Conservation (phyloP, 805 yeast species). For the Komagataella mondaviorum region DNA sequence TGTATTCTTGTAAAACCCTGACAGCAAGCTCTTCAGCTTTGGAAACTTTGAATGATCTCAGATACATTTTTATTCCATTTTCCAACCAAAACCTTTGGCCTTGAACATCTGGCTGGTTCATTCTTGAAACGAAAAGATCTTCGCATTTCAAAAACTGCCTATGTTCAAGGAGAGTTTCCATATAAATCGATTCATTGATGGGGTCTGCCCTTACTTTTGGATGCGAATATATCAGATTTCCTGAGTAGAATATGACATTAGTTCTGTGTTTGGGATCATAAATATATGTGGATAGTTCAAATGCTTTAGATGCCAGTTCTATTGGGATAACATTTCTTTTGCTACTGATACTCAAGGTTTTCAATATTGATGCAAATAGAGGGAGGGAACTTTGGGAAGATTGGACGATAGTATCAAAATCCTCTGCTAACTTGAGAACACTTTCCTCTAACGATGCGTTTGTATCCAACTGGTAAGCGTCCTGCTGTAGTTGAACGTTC, state of each 20-base stretch:
- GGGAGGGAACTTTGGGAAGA: not conserved
- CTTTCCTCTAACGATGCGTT: not conserved
- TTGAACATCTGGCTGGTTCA: constrained; percentile 18
- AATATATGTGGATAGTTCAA: constrained; percentile 25
- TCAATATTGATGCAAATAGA: not conserved
- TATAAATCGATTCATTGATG: constrained; percentile 34
- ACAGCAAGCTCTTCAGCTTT: constrained; percentile 22
- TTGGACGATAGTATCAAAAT: not conserved
- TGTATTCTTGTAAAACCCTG: constrained; percentile 14
- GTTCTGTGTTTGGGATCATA: constrained; percentile 17
- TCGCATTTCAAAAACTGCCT: constrained; percentile 21
- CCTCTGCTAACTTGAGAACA: not conserved
- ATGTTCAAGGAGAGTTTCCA: constrained; percentile 25
- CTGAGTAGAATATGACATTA: constrained; percentile 23
- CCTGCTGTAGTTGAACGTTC: not conserved
- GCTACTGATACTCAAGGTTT: not conserved
- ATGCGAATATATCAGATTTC: constrained; percentile 26
- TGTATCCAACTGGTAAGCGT: not conserved
- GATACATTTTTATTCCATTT: constrained; percentile 26
- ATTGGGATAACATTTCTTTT: constrained; percentile 13
- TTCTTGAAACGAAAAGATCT: constrained; percentile 20
- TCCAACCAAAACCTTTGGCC: constrained; percentile 40
- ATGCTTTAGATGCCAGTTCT: constrained; percentile 21
- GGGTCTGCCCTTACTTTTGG: constrained; percentile 33
- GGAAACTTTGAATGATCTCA: constrained; percentile 18